These are phyloP conservation scores for Neofusicoccum ribis DNA, from an alignment of 2,329 filamentous ascomycete genomes.

Conservation along the genomic window DNA sequence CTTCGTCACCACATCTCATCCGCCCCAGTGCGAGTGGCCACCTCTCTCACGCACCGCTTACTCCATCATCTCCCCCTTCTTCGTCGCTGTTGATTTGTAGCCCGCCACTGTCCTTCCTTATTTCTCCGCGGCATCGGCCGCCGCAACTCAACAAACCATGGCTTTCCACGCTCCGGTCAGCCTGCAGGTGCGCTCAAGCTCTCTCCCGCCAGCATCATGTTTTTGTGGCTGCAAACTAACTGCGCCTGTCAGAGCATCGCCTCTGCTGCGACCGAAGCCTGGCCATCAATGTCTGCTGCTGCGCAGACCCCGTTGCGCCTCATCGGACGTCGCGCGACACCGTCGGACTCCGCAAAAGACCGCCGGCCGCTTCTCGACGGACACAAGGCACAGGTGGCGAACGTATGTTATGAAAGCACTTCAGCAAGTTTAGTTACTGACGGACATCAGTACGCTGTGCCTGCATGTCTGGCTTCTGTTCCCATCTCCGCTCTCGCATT, in stretches of 20 bases:
- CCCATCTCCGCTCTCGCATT: slow-evolving; percentile 22
- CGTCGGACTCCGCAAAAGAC: slow-evolving; percentile 25
- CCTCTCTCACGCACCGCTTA: neutral
- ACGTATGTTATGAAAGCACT: neutral
- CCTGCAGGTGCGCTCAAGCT: slow-evolving; percentile 47
- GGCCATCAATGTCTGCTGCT: slow-evolving; percentile 41
- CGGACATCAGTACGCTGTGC: neutral
- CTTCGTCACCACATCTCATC: slow-evolving; percentile 15
- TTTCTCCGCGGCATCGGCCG: slow-evolving; percentile 14
- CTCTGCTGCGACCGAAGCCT: slow-evolving; percentile 39
- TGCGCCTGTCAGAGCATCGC: slow-evolving; percentile 45
- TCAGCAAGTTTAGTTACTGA: neutral
- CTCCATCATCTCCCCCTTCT: neutral
- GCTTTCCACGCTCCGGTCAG: slow-evolving; percentile 52
- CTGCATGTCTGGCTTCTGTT: slow-evolving; percentile 2
- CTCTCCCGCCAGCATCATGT: slow-evolving; percentile 23
- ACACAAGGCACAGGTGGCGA: neutral
- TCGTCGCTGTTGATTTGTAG: neutral
- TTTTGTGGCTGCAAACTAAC: slow-evolving; percentile 20
- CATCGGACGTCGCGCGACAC: slow-evolving; percentile 26
- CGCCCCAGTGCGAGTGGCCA: slow-evolving; percentile 11
- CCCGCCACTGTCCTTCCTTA: slow-evolving; percentile 15
- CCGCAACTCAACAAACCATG: slow-evolving; percentile 39
- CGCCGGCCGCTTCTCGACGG: neutral
- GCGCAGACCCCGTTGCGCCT: slow-evolving; percentile 38